Evolutionary conservation across 805 yeast genomes (phyloP), one percentile per base, ranked within the genome.

Genomic region (Hyphopichia homilentoma): DNA sequence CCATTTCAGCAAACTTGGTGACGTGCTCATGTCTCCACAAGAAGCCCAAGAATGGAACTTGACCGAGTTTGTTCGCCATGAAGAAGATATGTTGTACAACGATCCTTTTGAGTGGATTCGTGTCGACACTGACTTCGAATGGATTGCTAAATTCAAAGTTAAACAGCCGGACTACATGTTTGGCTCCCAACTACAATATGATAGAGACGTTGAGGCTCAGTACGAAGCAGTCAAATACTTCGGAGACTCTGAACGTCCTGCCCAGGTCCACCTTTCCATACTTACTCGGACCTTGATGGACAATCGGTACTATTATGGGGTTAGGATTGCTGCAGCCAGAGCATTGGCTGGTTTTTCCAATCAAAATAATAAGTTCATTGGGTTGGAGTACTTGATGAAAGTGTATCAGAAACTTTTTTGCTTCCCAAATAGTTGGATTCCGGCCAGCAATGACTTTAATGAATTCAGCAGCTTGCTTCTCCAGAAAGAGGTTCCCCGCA

Each of bases 91-190:
- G 25, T 68, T 77, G 64, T 68, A 75, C 15, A 79, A 77, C 46
- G 97, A 90, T 47, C 96, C 96, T 0, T 93, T 88, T 58, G 98
- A 93, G 49, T 93, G 99, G 99, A 71, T 93, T 23, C 70, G 99
- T 46, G 85, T 90, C n/a, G 99, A 93, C 60, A 89, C 97, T 0
- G 99, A 93, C 55, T 84, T 82, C 48, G 98, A 93, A 55, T 93
- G 99, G 99, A 82, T 93, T 30, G 86, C 95, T 39, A 77, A 75
- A 43, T 67, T 86, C 15, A 71, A 78, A 37, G 77, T 93, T 21
- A 85, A 81, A 45, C 96, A 89, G 57, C 95, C 96, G 0, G 97
- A 88, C 47, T 84, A 87, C 50, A 93, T 93, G 97, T 93, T 75
- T 53, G 84, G 87, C 1, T 85, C 97, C 0, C 98, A 93, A 50